Evolutionary conservation across 2,329 filamentous ascomycete species (phyloP).

Genomic region (Chaetomium sp.): DNA sequence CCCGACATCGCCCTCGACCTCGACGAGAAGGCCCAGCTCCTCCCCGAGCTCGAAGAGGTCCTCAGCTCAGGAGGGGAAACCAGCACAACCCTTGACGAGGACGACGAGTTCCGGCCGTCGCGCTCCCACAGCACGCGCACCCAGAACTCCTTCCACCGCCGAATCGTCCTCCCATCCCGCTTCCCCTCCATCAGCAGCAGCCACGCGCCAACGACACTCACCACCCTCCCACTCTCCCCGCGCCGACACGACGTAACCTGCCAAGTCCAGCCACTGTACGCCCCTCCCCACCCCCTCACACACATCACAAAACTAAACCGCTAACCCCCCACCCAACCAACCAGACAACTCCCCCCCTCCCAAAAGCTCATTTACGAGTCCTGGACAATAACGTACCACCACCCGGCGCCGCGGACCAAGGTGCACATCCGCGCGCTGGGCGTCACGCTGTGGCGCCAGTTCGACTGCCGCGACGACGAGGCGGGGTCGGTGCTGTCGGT

Average conservation of each 20-base stretch:
- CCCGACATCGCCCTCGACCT: slow-evolving; percentile 25
- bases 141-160: slow-evolving; percentile 1
- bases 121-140: slow-evolving; percentile 19
- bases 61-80: slow-evolving; percentile 17
- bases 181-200: slow-evolving; percentile 17
- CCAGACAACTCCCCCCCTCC: slow-evolving; percentile 14
- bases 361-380: slow-evolving; percentile 23
- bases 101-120: slow-evolving; percentile 7
- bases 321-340: neutral
- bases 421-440: slow-evolving; percentile 5
- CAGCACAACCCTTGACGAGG: slow-evolving; percentile 17
- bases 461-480: slow-evolving; percentile 22
- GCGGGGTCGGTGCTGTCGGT: slow-evolving; percentile 30
- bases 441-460: slow-evolving; percentile 8
- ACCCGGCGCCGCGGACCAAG: slow-evolving; percentile 6
- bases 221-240: neutral
- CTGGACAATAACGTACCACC: slow-evolving; percentile 30
- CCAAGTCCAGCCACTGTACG: slow-evolving; percentile 18
- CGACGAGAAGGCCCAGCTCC: slow-evolving; percentile 15
- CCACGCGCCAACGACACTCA: slow-evolving; percentile 9
- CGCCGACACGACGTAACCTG: neutral
- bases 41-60: slow-evolving; percentile 19
- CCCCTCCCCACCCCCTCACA: neutral
- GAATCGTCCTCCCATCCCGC: neutral
- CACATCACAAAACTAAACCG: neutral